phyloP scores from a whole-genome alignment of 1,284 basidiomycete species.

The Moniliophthora roreri region DNA sequence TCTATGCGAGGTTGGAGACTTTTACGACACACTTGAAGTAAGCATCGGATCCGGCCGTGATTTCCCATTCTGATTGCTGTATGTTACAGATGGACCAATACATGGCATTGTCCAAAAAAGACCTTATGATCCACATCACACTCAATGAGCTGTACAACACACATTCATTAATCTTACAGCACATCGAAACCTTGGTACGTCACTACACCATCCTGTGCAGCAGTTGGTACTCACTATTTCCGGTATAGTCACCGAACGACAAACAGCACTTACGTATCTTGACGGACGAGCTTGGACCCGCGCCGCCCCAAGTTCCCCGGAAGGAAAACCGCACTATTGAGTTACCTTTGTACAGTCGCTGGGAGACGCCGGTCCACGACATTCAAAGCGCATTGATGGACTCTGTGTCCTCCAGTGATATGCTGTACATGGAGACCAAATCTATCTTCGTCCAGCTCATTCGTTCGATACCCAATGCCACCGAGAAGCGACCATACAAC shows the following conservation, averaged over 20 bases:
- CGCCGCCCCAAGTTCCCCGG: conserved; percentile 92
- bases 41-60: conserved; percentile 18
- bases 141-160: conserved; percentile 99
- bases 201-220: conserved; percentile 6
- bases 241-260: conserved; percentile 86
- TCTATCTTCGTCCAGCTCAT: conserved; percentile 98
- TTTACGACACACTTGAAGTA: conserved; percentile 98
- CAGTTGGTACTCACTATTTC: conserved; percentile 8
- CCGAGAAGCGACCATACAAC: conserved; percentile 87
- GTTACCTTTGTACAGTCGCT: conserved; percentile 91
- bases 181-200: conserved; percentile 90
- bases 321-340: conserved; percentile 97
- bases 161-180: conserved; percentile 91
- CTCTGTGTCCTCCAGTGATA: conserved; percentile 96
- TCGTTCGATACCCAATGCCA: conserved; percentile 86
- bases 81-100: conserved; percentile 94
- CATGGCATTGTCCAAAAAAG: conserved; percentile 99
- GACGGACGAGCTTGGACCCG: conserved; percentile 91
- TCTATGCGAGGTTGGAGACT: conserved; percentile 98
- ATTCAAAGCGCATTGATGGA: conserved; percentile 96
- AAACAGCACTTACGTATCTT: conserved; percentile 96
- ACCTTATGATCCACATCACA: conserved; percentile 98
- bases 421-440: conserved; percentile 99
- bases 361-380: conserved; percentile 99
- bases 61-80: conserved; percentile 5